Conservation (phyloP, 2,329 filamentous ascomycete species). For the Fusarium graminum region DNA sequence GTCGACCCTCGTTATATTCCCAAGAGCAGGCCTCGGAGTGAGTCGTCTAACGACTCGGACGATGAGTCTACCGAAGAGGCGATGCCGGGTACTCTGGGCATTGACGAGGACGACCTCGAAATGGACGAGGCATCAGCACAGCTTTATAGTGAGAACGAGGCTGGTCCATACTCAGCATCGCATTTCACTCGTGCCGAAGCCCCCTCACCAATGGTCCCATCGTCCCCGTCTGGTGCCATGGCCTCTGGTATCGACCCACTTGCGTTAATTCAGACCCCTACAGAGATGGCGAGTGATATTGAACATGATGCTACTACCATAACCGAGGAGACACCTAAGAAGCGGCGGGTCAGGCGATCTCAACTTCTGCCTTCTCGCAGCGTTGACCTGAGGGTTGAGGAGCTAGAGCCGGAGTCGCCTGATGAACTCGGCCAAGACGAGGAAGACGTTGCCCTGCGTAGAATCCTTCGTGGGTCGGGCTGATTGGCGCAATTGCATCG, state of each 20-base stretch:
- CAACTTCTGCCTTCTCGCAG: neutral
- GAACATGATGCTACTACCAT: neutral
- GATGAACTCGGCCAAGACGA: neutral
- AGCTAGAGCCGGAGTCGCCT: constrained; percentile 1
- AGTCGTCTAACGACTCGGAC: neutral
- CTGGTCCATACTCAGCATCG: neutral
- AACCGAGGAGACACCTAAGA: neutral
- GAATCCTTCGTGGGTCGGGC: constrained; percentile 8
- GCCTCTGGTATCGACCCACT: neutral
- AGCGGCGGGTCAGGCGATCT: neutral
- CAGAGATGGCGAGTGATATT: neutral
- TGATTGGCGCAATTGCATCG: neutral
- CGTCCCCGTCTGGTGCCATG: neutral
- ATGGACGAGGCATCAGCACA: constrained; percentile 15
- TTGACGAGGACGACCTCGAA: constrained; percentile 9
- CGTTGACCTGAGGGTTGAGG: constrained; percentile 8
- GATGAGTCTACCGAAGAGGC: neutral
- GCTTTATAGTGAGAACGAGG: neutral
- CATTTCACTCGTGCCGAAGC: neutral
- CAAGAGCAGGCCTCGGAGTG: constrained; percentile 31
- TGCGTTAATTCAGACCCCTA: too few species aligned
- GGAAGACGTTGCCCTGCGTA: constrained; percentile 1
- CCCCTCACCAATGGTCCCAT: constrained; percentile 15
- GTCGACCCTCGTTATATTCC: constrained; percentile 36
- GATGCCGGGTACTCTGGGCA: neutral